These are phyloP conservation scores for Arachnomyces sp. DNA, from an alignment of 2,329 filamentous ascomycete genomes.

Conservation along the genomic window DNA sequence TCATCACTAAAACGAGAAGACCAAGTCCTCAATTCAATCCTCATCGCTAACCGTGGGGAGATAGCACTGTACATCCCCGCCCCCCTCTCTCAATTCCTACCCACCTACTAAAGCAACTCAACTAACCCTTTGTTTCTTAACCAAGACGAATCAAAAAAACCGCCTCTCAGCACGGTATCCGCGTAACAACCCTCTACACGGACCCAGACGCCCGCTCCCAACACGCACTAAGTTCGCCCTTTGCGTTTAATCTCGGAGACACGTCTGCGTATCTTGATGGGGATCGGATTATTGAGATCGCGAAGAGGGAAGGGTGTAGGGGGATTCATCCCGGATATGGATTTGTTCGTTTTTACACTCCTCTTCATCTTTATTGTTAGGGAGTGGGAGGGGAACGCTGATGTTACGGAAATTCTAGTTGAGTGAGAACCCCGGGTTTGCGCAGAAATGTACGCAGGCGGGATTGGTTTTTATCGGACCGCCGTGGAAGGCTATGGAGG, in stretches of 20 bases:
- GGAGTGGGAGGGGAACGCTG: not conserved
- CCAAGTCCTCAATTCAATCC: constrained; percentile 60
- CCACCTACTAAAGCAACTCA: not conserved
- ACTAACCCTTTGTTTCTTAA: not conserved
- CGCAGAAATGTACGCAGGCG: constrained; percentile 76
- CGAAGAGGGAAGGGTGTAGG: constrained; percentile 76
- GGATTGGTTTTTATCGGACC: constrained; percentile 93
- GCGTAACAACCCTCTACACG: constrained; percentile 90
- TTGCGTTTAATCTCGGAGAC: constrained; percentile 74
- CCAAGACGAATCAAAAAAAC: constrained; percentile 81
- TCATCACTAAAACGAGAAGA: constrained; percentile 16
- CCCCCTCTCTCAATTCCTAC: not conserved
- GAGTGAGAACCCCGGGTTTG: constrained; percentile 88
- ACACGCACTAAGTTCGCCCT: constrained; percentile 78
- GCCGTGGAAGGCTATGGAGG: constrained; percentile 65
- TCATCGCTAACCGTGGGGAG: constrained; percentile 95
- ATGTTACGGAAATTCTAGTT: constrained; percentile 38
- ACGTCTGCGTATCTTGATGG: constrained; percentile 87
- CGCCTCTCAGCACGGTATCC: constrained; percentile 79
- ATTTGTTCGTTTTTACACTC: constrained; percentile 45
- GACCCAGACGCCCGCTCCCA: constrained; percentile 81
- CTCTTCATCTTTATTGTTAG: not conserved
- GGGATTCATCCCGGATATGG: constrained; percentile 96
- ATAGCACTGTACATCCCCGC: constrained; percentile 62
- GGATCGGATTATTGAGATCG: constrained; percentile 81